Base-by-base conservation (phyloP, 306 rosid species). In the Medicago arabica region DNA sequence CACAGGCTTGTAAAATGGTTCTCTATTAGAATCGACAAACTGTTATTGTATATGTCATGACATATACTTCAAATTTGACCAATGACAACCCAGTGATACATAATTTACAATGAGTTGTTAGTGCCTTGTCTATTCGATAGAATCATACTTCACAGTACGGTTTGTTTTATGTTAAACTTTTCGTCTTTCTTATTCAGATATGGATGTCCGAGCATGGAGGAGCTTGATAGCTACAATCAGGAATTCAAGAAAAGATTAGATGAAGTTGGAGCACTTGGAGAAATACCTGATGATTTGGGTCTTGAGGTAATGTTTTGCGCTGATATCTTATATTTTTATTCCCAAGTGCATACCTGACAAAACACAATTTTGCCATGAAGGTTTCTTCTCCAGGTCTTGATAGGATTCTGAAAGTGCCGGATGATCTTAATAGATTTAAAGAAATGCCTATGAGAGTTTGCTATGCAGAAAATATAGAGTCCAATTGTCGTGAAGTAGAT, bases 381-480 rank as follows among this genome's bases (percentile, higher is more conserved):
- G 92, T 95, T 67, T 95, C 97, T 67, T 87, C 96, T 81, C 97
- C 97, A 0, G 97, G 97, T 57, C 96, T 97, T 41, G 96, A 89
- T 85, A 92, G 97, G 86, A 72, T 95, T 69, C 82, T 95, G 23
- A 87, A 85, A 86, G 87, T 95, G 60, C 97, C 97, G 0, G 92
- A 87, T 83, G 93, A 92, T 80, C 78, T 95, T 36, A 51, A 58
- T 75, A 87, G 99, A 77, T 92, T 95, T 78, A 86, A 80, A 85
- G 90, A 86, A 71, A 87, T 84, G 93, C 90, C 97, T 25, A 86
- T 92, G 97, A 82, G 80, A 82, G 96, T 95, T 34, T 72, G 62
- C 72, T 90, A 92, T 51, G 13, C 77, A 31, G 95, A 85, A 77
- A 83, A 82, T 8, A 53, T 60, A 21, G 96, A 84, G 47, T 80